phyloP scores from a whole-genome alignment of 2,329 filamentous ascomycete species.

The Aureobasidium leucospermi region DNA sequence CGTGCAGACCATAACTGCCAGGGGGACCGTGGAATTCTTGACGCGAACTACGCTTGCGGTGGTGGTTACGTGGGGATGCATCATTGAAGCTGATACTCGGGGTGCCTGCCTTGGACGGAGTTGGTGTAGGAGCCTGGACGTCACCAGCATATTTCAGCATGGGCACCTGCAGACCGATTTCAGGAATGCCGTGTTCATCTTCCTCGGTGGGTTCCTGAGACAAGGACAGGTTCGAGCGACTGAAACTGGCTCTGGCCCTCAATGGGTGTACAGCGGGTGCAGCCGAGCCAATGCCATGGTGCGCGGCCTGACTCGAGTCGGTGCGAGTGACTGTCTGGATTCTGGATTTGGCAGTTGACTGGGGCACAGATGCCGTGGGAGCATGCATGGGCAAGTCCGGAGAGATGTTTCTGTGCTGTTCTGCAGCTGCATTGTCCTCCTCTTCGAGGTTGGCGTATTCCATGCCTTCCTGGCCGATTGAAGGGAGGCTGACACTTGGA shows the following conservation, averaged over 20 bases:
- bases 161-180: conserved; percentile 86
- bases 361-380: conserved; percentile 78
- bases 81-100: conserved; percentile 47
- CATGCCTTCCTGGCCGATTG: conserved; percentile 79
- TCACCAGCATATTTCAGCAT: conserved; percentile 91
- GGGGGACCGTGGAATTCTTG: conserved; percentile 63
- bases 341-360: conserved; percentile 71
- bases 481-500: conserved; percentile 73
- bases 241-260: conserved; percentile 56
- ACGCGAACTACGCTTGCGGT: conserved; percentile 63
- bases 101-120: conserved; percentile 42
- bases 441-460: conserved; percentile 67
- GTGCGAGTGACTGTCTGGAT: conserved; percentile 82
- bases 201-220: conserved; percentile 56
- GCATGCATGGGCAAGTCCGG: conserved; percentile 81
- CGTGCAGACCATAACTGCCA: conserved; percentile 88
- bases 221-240: conserved; percentile 39
- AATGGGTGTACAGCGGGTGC: conserved; percentile 47
- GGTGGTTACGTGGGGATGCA: conserved; percentile 48
- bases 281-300: conserved; percentile 70
- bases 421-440: conserved; percentile 42
- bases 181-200: conserved; percentile 74
- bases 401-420: conserved; percentile 70
- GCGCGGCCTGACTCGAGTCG: conserved; percentile 77
- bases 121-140: conserved; percentile 87